These are phyloP conservation scores for Tricholomella constricta DNA, from an alignment of 768 basidiomycete species.

Conservation along the genomic window DNA sequence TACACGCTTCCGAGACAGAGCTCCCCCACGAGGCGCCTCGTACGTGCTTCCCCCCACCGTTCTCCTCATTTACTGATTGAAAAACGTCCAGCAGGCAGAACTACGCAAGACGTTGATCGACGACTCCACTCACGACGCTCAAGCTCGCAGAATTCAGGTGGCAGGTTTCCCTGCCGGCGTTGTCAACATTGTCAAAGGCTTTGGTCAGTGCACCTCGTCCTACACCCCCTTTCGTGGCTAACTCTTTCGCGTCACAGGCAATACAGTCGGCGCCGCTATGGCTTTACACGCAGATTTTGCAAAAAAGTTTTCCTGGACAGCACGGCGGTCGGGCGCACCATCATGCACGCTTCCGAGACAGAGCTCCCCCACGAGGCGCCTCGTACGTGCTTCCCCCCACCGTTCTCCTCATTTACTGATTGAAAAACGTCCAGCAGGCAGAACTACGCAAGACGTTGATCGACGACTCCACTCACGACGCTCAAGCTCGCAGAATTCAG, in stretches of 20 bases:
- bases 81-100: slow-evolving; percentile 6
- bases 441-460: too few species aligned
- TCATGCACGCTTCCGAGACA: slow-evolving; percentile 71
- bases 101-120: too few species aligned
- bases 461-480: slow-evolving; percentile 62
- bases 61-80: too few species aligned
- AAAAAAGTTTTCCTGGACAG: slow-evolving; percentile 84
- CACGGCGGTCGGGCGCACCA: slow-evolving; percentile 71
- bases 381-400: slow-evolving; percentile 29
- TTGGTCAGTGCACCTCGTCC: slow-evolving; percentile 29
- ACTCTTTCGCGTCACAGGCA: slow-evolving; percentile 47
- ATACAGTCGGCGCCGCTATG: slow-evolving; percentile 61
- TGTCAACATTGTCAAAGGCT: slow-evolving; percentile 65
- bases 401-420: too few species aligned
- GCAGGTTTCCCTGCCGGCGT: slow-evolving; percentile 74
- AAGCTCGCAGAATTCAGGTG: slow-evolving; percentile 49
- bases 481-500: slow-evolving; percentile 47
- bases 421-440: slow-evolving; percentile 5
- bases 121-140: slow-evolving; percentile 61
- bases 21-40: slow-evolving; percentile 58
- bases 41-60: too few species aligned
- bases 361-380: slow-evolving; percentile 62
- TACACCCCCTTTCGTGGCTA: slow-evolving; percentile 30
- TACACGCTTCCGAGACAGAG: slow-evolving; percentile 68
- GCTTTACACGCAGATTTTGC: slow-evolving; percentile 54